Percentiles rank a stretch among this genome's conserved stretches.
These are phyloP conservation scores for Ormosia semicastrata DNA, from an alignment of 306 rosid genomes.

Conservation along the genomic window DNA sequence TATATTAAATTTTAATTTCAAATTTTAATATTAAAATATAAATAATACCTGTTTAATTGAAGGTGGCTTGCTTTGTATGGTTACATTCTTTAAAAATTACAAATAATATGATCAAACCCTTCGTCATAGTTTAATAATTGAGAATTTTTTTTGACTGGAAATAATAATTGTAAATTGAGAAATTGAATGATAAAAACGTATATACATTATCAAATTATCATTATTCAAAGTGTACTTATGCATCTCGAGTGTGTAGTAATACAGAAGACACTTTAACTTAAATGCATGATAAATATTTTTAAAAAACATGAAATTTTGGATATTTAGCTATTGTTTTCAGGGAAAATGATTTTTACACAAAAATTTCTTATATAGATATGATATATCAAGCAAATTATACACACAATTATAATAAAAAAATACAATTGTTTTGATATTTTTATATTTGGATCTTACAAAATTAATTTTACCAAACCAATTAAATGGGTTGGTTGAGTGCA, in stretches of 20 bases:
- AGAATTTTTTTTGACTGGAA: neutral
- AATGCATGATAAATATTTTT: neutral
- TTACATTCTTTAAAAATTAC: neutral
- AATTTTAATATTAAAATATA: neutral
- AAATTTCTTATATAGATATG: neutral
- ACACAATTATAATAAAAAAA: neutral
- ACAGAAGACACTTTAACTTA: neutral
- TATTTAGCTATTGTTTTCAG: neutral
- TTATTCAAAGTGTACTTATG: neutral
- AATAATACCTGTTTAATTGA: neutral
- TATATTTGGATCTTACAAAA: neutral
- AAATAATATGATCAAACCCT: neutral
- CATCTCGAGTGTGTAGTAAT: neutral
- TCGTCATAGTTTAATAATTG: neutral
- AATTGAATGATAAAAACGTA: neutral
- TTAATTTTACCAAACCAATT: neutral
- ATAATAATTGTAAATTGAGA: no score
- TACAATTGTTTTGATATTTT: neutral
- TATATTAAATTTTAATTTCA: neutral
- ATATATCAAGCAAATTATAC: neutral
- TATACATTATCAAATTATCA: neutral
- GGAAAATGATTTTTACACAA: neutral
- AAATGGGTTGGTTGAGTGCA: slow-evolving; percentile 15
- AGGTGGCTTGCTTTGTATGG: neutral
- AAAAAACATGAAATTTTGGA: neutral